Evolutionary conservation across 1,284 basidiomycete species (phyloP).

Genomic region (Neonothopanus nambi): DNA sequence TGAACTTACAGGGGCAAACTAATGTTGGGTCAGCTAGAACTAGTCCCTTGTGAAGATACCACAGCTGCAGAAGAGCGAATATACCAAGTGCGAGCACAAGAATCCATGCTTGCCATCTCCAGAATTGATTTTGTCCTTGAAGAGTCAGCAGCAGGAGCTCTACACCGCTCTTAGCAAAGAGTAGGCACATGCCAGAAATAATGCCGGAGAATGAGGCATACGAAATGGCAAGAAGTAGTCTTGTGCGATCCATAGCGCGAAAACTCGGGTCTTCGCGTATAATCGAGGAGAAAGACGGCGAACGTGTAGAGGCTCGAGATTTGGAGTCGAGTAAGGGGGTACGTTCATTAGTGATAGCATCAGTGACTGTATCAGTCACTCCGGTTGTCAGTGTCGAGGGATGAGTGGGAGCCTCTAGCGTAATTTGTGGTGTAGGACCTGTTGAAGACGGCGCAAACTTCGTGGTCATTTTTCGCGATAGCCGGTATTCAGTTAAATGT

Average conservation of each 20-base stretch:
- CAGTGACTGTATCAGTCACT: conserved; percentile 30
- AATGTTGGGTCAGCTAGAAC: conserved; percentile 85
- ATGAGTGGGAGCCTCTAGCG: conserved; percentile 23
- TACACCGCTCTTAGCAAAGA: conserved; percentile 94
- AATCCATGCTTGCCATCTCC: conserved; percentile 80
- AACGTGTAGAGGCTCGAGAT: conserved; percentile 28
- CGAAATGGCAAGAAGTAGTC: conserved; percentile 77
- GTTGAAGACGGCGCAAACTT: conserved; percentile 36
- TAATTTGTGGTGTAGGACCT: conserved; percentile 16
- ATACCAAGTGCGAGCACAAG: conserved; percentile 69
- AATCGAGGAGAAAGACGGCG: conserved; percentile 26
- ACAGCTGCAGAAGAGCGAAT: conserved; percentile 81
- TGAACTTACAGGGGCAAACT: conserved; percentile 80
- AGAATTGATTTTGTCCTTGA: conserved; percentile 84
- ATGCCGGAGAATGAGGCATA: conserved; percentile 91
- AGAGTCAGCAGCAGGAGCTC: conserved; percentile 86
- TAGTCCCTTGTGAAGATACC: conserved; percentile 92
- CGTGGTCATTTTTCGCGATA: conserved; percentile 19
- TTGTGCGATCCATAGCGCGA: conserved; percentile 45
- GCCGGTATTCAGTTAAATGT: conserved; percentile 55
- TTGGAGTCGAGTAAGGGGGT: conserved; percentile 63
- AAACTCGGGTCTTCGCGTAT: conserved; percentile 19
- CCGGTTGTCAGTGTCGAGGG: conserved; percentile 37
- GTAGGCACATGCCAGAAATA: conserved; percentile 90
- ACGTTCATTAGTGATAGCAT: conserved; percentile 47